These are phyloP conservation scores for Phanerodontia chrysosporium DNA, from an alignment of 768 basidiomycete genomes.

Conservation along the genomic window DNA sequence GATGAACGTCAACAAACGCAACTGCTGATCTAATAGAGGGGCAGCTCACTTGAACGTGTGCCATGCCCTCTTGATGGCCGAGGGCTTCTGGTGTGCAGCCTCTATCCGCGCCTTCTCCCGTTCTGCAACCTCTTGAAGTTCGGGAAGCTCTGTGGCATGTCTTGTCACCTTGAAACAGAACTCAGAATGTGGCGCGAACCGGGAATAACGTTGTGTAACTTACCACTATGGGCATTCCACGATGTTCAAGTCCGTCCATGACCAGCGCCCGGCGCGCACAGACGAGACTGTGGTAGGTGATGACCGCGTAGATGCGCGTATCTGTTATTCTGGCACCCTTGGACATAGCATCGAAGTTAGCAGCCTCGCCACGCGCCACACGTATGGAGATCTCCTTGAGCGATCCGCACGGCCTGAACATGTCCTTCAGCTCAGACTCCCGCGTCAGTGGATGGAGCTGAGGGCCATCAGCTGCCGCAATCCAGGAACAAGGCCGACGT, in stretches of 20 bases:
- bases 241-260: neutral
- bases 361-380: conserved; percentile 22
- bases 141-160: neutral
- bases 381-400: conserved; percentile 35
- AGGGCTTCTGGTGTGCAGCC: neutral
- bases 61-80: neutral
- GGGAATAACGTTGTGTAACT: neutral
- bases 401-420: conserved; percentile 36
- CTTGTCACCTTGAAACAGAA: neutral
- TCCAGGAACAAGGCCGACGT: conserved; percentile 25
- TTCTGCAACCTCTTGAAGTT: neutral
- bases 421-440: conserved; percentile 26
- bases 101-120: neutral
- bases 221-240: neutral
- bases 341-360: neutral
- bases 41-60: neutral
- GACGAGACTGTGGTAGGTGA: neutral
- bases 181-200: neutral
- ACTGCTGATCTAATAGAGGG: neutral
- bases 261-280: neutral
- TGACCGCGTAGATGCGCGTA: neutral
- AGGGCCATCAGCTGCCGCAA: neutral
- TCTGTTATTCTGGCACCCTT: neutral
- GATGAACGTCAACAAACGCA: neutral
- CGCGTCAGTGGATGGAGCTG: conserved; percentile 28